Evolutionary conservation across 2,329 filamentous ascomycete genomes (phyloP), one percentile per base, ranked within the genome.

Genomic region (Xylariaceae sp.): DNA sequence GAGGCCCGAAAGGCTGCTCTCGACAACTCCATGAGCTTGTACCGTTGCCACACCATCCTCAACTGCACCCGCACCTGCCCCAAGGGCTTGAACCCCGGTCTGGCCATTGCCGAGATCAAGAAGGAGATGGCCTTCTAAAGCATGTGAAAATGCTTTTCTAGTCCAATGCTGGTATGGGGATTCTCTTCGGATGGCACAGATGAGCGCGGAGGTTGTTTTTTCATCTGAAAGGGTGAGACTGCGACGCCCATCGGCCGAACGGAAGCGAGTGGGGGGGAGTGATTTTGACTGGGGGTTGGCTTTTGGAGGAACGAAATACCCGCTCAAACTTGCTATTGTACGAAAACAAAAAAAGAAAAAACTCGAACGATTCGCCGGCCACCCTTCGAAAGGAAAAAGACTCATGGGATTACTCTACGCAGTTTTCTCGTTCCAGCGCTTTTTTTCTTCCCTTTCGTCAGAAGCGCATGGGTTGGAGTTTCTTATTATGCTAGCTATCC

Each of bases 21-120:
- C 69, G 93, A 99, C 79, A 99, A 99, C 85, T 94, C 89, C 74
- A 99, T 99, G 94, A 95, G 89, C 78, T 76, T 99, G 76, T 99
- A 99, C 84, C 86, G 94, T 73, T 99, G 94, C 84, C 94, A 99
- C 83, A 99, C 94, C 65, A 99, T 99, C 74, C 86, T 99, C 70
- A 99, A 99, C 85, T 99, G 93, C 86, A 93, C 92, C 68, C 84
- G 91, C 76, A 96, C 93, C 58, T 99, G 94, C 78, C 94, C 94
- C 74, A 99, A 99, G 90, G 94, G 94, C 51, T 78, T 99, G 70
- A 99, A 99, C 82, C 94, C 94, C 17, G 94, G 90, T 66, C 82
- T 90, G 74, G 94, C 94, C 15, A 96, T 99, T 79, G 92, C 92
- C 56, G 89, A 97, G 82, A 96, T 97, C 77, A 97, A 97, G 89